Conservation (phyloP, 192 early-diverging fungal species). For the Backusella tarrabulga region DNA sequence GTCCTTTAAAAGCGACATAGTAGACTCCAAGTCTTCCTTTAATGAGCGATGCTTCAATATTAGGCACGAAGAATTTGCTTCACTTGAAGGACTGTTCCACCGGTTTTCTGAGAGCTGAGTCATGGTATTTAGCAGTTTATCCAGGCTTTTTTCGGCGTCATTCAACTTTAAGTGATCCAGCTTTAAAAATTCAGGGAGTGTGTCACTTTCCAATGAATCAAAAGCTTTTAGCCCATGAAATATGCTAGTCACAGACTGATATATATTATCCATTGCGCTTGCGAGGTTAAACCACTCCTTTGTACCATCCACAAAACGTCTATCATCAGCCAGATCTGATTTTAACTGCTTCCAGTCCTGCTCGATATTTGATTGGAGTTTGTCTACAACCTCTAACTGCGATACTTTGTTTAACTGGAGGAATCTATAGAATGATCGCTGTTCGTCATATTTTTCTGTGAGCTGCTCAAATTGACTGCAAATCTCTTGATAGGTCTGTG, state of each 20-base stretch:
- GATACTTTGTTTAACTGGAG: conserved; percentile 1
- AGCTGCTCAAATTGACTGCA: neutral
- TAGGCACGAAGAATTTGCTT: neutral
- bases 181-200: neutral
- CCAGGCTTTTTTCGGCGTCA: neutral
- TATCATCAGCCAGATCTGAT: neutral
- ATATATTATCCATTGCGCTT: neutral
- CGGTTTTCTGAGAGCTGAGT: neutral
- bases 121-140: neutral
- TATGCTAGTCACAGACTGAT: neutral
- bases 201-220: neutral
- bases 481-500: neutral
- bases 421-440: neutral
- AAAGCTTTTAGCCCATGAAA: neutral
- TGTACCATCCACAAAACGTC: neutral
- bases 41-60: neutral
- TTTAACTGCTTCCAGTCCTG: neutral
- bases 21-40: neutral
- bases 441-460: neutral
- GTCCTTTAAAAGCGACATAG: neutral
- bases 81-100: neutral
- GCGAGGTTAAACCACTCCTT: neutral
- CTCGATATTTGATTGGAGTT: neutral
- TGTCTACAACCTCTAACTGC: neutral
- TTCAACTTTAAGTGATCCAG: neutral